Percentiles rank a stretch among this genome's conserved stretches.
These are phyloP conservation scores for Pythium scleroteichum DNA, from an alignment of 352 stramenopile genomes.

Conservation along the genomic window DNA sequence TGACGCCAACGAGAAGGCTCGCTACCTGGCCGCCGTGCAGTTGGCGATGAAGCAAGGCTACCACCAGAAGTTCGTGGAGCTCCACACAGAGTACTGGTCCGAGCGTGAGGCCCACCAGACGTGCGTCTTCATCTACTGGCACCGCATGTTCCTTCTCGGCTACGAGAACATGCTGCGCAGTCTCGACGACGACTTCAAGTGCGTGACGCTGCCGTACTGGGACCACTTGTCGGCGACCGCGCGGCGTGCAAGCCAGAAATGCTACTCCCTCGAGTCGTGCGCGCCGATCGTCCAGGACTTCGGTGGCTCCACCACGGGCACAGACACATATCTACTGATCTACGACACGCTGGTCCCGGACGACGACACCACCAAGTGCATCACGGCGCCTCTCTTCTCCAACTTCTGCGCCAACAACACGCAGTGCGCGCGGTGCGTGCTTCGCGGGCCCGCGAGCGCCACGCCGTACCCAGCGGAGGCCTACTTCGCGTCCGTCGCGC, in stretches of 20 bases:
- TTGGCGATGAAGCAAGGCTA: conserved; percentile 36
- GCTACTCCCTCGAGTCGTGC: conserved; percentile 23
- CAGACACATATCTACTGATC: not conserved
- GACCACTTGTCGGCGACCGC: conserved; percentile 22
- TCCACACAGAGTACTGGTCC: conserved; percentile 23
- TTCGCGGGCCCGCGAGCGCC: not conserved
- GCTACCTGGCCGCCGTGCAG: conserved; percentile 39
- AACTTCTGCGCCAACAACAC: conserved; percentile 23
- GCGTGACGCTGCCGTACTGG: conserved; percentile 33
- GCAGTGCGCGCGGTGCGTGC: conserved; percentile 11
- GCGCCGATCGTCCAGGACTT: conserved; percentile 24
- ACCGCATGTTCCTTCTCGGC: conserved; percentile 28
- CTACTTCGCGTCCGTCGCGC: conserved; percentile 17
- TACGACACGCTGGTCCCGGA: conserved; percentile 9
- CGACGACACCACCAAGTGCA: not conserved
- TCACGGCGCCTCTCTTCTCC: not conserved
- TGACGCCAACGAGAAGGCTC: conserved; percentile 33
- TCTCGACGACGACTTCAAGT: conserved; percentile 21
- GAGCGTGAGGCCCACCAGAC: conserved; percentile 26
- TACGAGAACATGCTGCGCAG: conserved; percentile 33
- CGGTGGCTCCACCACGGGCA: conserved; percentile 12
- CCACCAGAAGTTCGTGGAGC: conserved; percentile 33
- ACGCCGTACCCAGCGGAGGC: conserved; percentile 13
- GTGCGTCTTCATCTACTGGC: conserved; percentile 36
- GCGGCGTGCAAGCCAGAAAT: not conserved